phyloP scores from a whole-genome alignment of 345 rosid genomes.

The Salix arbutifolia region DNA sequence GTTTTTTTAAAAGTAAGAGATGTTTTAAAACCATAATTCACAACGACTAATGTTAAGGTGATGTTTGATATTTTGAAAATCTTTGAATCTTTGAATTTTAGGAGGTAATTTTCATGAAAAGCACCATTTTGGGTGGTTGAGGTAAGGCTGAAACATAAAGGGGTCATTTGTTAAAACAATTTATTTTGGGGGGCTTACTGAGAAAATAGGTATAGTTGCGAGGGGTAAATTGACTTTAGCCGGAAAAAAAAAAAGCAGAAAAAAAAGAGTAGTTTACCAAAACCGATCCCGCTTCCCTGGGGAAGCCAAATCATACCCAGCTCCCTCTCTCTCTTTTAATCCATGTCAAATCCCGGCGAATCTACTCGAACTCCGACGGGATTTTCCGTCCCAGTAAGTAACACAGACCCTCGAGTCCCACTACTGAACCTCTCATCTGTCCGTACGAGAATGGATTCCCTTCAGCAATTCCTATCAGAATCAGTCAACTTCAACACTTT shows the following conservation, averaged over 20 bases:
- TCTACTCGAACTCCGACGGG: background rate
- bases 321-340: background rate
- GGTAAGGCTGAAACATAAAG: background rate
- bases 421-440: constrained; percentile 38
- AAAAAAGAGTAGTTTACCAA: background rate
- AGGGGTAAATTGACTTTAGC: background rate
- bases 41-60: too few relatives aligned
- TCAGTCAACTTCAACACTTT: constrained; percentile 37
- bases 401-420: constrained; percentile 17
- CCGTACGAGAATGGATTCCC: constrained; percentile 39
- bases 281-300: background rate
- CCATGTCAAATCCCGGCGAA: constrained; percentile 20
- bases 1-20: too few relatives aligned
- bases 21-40: too few relatives aligned
- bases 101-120: background rate
- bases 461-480: constrained; percentile 37
- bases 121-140: background rate
- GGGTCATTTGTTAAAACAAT: background rate
- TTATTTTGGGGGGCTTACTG: background rate
- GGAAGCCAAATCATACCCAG: background rate
- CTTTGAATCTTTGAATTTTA: background rate
- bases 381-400: background rate
- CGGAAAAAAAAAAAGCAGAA: background rate
- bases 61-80: too few relatives aligned
- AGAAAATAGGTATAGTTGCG: background rate